Percentiles rank a stretch among this genome's conserved stretches.
Evolutionary conservation across 345 rosid genomes (phyloP).

Genomic region (Cardamine resedifolia): DNA sequence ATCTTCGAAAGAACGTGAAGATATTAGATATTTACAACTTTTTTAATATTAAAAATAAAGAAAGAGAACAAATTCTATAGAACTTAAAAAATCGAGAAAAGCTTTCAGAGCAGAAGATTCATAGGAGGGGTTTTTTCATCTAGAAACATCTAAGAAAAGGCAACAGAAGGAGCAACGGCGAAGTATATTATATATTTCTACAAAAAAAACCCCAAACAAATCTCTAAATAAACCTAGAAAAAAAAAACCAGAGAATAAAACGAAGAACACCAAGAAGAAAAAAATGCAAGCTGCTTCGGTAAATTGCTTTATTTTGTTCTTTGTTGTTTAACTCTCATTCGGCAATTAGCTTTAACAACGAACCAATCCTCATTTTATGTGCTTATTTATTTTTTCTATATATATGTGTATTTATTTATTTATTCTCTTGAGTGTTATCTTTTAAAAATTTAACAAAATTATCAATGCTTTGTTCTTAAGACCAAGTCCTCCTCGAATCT

Average conservation of each 20-base stretch:
- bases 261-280: constrained; percentile 23
- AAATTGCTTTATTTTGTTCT: not conserved
- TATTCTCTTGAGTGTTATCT: not conserved
- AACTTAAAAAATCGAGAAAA: not conserved
- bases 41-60: constrained; percentile 4
- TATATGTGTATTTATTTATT: not conserved
- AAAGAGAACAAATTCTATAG: constrained; percentile 5
- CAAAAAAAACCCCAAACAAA: not conserved
- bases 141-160: constrained; percentile 19
- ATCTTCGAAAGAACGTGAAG: constrained; percentile 34
- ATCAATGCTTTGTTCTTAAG: constrained; percentile 18
- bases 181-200: not conserved
- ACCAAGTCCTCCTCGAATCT: constrained; percentile 45
- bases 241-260: not conserved
- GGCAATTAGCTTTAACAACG: not conserved
- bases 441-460: not conserved
- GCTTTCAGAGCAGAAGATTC: constrained; percentile 15
- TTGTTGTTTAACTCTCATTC: constrained; percentile 21
- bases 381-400: not conserved
- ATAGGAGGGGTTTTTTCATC: constrained; percentile 29
- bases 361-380: constrained; percentile 22
- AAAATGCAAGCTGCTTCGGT: constrained; percentile 56
- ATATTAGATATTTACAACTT: constrained; percentile 30
- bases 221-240: not conserved
- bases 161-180: not conserved